Evolutionary conservation across 352 stramenopile genomes (phyloP).

Genomic region (Phytophthora cryptogea): DNA sequence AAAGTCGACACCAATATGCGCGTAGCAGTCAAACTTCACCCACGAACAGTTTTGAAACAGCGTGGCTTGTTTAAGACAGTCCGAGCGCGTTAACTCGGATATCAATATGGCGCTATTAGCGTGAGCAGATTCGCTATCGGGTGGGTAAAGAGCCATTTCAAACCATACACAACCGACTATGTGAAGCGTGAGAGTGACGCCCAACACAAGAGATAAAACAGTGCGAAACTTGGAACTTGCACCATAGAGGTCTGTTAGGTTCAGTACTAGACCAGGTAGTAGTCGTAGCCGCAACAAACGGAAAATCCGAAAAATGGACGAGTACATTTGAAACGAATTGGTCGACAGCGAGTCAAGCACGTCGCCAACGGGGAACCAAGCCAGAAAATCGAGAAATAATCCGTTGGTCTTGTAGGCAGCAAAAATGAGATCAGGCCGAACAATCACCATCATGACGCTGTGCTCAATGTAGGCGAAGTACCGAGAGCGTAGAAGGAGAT

Average conservation of each 20-base stretch:
- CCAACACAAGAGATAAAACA: conserved; percentile 48
- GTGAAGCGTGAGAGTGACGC: conserved; percentile 62
- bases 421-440: conserved; percentile 60
- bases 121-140: conserved; percentile 18
- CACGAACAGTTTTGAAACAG: conserved; percentile 65
- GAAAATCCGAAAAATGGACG: conserved; percentile 44
- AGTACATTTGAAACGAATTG: conserved; percentile 31
- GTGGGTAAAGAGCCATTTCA: conserved; percentile 42
- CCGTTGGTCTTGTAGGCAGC: conserved; percentile 52
- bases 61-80: conserved; percentile 43
- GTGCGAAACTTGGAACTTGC: conserved; percentile 56
- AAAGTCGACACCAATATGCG: conserved; percentile 48
- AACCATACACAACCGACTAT: conserved; percentile 70
- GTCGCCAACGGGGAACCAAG: conserved; percentile 52
- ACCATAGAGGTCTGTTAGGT: conserved; percentile 44
- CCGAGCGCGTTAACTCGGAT: conserved; percentile 33
- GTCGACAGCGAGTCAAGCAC: conserved; percentile 42
- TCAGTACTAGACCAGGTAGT: conserved; percentile 41
- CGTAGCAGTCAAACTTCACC: conserved; percentile 63
- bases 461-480: conserved; percentile 67
- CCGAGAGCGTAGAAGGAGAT: conserved; percentile 51
- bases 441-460: conserved; percentile 53
- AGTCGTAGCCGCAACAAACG: conserved; percentile 53
- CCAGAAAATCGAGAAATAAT: conserved; percentile 52
- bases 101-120: neutral